Base-by-base conservation (phyloP, 2,329 filamentous ascomycete genomes). In the Cladophialophora immunda region DNA sequence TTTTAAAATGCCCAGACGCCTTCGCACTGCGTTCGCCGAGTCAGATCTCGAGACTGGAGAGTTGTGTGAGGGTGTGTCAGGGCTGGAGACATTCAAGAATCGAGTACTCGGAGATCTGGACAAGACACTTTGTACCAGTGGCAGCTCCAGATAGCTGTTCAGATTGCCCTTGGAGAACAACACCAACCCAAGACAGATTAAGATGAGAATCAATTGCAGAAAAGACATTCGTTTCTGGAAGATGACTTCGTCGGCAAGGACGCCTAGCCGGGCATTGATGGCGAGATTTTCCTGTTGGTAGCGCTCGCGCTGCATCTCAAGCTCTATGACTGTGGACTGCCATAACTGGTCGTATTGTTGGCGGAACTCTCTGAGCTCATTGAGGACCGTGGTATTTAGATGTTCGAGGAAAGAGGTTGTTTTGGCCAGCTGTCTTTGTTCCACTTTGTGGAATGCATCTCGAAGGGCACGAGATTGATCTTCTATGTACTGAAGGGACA, bases 401-500 rank as follows among this genome's bases (percentile, higher is more conserved):
- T 88, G 88, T 67, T 93, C 88, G 15, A 98, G 84, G 75, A 97
- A 97, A 1, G 85, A 84, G 25, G 91, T 89, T 0, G 94, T 92
- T 75, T 94, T 95, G n/a, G 87, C 83, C 17, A 96, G 82, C 76
- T 98, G 95, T 62, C 91, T 89, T 73, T 93, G 93, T 78, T 98
- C 94, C 32, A 96, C 90, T 74, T 92, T 91, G 62, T 88, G 87
- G 69, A 97, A 92, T 0, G 93, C 92, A 71, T 97, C 93, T 55
- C 94, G 90, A 45, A 98, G 84, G 69, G 97, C 93, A 57, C 89
- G 90, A 3, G 94, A 97, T 77, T 98, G 95, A 67, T 97, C 93
- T 80, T 98, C 94, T 67, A 99, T 97, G 75, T 99, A 99, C 74
- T 97, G 92, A 8, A 98, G 83, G 0, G 94, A 97, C 11, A 98